Percentiles rank a stretch among this genome's conserved stretches.
phyloP scores from a whole-genome alignment of 83 land plant genomes.

The Picea mariana region DNA sequence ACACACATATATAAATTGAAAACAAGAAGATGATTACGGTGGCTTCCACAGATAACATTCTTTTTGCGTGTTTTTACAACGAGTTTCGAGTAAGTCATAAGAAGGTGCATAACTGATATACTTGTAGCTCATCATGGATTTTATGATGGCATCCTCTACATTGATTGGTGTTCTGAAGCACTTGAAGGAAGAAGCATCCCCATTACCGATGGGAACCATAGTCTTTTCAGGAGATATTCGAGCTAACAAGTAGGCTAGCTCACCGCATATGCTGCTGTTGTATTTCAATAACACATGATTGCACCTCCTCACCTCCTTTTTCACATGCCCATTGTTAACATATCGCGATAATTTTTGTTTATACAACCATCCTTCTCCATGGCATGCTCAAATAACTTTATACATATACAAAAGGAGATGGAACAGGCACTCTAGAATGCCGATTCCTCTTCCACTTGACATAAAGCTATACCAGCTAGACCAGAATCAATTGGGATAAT shows the following conservation, averaged over 20 bases:
- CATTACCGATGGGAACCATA: conserved; percentile 70
- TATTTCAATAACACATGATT: background rate
- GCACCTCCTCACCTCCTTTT: background rate
- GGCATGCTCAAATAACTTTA: too few species aligned
- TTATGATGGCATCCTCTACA: conserved; percentile 53
- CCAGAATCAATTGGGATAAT: too few species aligned
- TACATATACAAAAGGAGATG: too few species aligned
- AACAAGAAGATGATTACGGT: too few species aligned
- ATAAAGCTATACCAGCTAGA: too few species aligned
- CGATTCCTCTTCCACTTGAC: too few species aligned
- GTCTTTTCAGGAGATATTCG: background rate
- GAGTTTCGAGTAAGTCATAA: conserved; percentile 63
- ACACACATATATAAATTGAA: too few species aligned
- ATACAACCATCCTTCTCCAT: too few species aligned
- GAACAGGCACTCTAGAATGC: too few species aligned
- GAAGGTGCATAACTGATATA: conserved; percentile 76
- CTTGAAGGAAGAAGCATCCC: conserved; percentile 67
- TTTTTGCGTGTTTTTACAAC: conserved; percentile 1
- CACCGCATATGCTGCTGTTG: background rate
- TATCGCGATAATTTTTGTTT: too few species aligned
- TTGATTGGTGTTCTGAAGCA: conserved; percentile 43
- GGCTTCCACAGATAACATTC: too few species aligned
- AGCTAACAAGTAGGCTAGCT: background rate
- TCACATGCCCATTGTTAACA: background rate
- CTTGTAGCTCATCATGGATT: conserved; percentile 35